Evolutionary conservation across 306 rosid genomes (phyloP).

Genomic region (Ormosia emarginata): DNA sequence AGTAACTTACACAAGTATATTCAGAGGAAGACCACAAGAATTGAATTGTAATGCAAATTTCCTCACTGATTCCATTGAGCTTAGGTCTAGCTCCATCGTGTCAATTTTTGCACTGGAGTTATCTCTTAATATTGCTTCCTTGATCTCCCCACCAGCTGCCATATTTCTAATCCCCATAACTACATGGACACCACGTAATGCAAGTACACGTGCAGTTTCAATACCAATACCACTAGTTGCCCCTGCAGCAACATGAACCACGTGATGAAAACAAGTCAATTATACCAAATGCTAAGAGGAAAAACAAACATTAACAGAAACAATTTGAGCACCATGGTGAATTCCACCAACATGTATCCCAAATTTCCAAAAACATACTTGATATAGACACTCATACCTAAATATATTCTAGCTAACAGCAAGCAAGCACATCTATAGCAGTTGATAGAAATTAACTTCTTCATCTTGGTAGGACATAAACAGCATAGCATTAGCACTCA

Average conservation of each 20-base stretch:
- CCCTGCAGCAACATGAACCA: conserved; percentile 39
- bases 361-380: not conserved
- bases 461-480: not conserved
- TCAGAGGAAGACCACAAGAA: conserved; percentile 52
- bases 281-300: not conserved
- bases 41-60: conserved; percentile 59
- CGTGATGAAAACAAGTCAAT: not conserved
- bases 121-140: conserved; percentile 50
- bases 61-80: conserved; percentile 58
- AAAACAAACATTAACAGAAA: not conserved
- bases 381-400: not conserved
- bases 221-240: conserved; percentile 77
- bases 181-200: conserved; percentile 69
- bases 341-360: not conserved
- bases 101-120: conserved; percentile 60
- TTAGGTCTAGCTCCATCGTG: conserved; percentile 69
- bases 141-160: conserved; percentile 43
- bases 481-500: not conserved
- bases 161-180: conserved; percentile 64
- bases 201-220: conserved; percentile 72
- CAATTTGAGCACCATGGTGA: not conserved
- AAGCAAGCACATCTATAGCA: not conserved
- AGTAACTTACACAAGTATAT: conserved; percentile 61
- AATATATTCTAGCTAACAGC: not conserved
- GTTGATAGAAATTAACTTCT: not conserved